Evolutionary conservation across 2,329 filamentous ascomycete species (phyloP).

Genomic region (Diaporthe sp.): DNA sequence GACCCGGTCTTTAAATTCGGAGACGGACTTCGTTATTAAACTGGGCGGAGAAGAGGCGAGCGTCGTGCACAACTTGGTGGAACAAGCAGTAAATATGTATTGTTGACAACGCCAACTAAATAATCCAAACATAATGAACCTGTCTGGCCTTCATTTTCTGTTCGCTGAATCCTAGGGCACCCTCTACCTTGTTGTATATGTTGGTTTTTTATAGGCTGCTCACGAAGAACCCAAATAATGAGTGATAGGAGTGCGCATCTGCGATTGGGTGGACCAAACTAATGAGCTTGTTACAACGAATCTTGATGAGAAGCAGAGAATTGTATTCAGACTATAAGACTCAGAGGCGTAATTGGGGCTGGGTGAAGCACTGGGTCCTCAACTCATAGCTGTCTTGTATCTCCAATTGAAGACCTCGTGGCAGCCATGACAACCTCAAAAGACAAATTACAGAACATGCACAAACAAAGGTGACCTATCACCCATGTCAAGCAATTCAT

Average conservation of each 20-base stretch:
- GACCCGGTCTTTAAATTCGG: conserved; percentile 5
- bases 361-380: not conserved
- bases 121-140: not conserved
- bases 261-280: no score
- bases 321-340: not conserved
- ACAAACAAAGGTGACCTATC: conserved; percentile 57
- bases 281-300: not conserved
- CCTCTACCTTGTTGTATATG: no score
- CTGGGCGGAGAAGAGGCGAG: not conserved
- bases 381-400: not conserved
- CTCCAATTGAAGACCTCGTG: not conserved
- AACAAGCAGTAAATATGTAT: not conserved
- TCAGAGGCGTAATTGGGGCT: not conserved
- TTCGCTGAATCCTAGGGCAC: no score
- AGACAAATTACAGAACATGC: conserved; percentile 44
- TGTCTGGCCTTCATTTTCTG: no score
- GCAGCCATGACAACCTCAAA: not conserved
- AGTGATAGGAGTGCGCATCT: no score
- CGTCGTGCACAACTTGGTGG: fast-evolving
- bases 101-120: not conserved
- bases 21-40: conserved; percentile 4
- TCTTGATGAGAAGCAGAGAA: not conserved
- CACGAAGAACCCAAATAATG: no score
- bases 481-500: conserved; percentile 55
- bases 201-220: no score